These are phyloP conservation scores for Penicillium sp. DNA, from an alignment of 2,329 filamentous ascomycete species.

Conservation along the genomic window DNA sequence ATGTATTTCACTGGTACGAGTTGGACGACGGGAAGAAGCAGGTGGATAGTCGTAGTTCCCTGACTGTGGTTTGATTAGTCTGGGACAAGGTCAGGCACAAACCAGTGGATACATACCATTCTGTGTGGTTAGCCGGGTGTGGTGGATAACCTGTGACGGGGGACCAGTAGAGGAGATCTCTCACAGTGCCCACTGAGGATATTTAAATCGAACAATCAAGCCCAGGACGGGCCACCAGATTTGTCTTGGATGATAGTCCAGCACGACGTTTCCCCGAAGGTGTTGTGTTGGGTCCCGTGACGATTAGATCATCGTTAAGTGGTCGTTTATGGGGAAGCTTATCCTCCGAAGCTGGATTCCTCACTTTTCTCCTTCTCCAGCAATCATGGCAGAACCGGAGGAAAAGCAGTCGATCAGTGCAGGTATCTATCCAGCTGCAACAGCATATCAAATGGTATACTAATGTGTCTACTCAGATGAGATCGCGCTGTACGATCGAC, in stretches of 20 bases:
- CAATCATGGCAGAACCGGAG: slow-evolving; percentile 23
- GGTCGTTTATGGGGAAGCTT: slow-evolving; percentile 17
- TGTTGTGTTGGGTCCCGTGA: slow-evolving; percentile 18
- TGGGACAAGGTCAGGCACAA: slow-evolving; percentile 7
- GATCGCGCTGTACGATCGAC: slow-evolving; percentile 92
- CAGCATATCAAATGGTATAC: too few relatives aligned
- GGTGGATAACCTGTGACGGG: not conserved
- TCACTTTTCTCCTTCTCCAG: slow-evolving; percentile 1
- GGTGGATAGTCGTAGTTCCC: slow-evolving; percentile 42
- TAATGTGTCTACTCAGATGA: slow-evolving; percentile 57
- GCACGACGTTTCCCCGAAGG: slow-evolving; percentile 1
- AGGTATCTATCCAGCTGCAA: too few relatives aligned
- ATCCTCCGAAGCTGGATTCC: not conserved
- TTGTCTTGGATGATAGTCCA: too few relatives aligned
- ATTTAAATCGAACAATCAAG: too few relatives aligned
- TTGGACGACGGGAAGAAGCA: slow-evolving; percentile 29
- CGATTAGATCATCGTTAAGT: slow-evolving; percentile 27
- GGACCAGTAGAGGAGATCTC: not conserved
- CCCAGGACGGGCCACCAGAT: too few relatives aligned
- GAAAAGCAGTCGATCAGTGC: slow-evolving; percentile 31
- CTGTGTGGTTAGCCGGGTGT: slow-evolving; percentile 6
- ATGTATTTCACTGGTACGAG: slow-evolving; percentile 16
- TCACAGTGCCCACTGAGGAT: not conserved
- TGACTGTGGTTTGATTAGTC: slow-evolving; percentile 28
- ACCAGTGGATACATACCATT: slow-evolving; percentile 21